Evolutionary conservation across 352 stramenopile species (phyloP).

Genomic region (Globisporangium solare): DNA sequence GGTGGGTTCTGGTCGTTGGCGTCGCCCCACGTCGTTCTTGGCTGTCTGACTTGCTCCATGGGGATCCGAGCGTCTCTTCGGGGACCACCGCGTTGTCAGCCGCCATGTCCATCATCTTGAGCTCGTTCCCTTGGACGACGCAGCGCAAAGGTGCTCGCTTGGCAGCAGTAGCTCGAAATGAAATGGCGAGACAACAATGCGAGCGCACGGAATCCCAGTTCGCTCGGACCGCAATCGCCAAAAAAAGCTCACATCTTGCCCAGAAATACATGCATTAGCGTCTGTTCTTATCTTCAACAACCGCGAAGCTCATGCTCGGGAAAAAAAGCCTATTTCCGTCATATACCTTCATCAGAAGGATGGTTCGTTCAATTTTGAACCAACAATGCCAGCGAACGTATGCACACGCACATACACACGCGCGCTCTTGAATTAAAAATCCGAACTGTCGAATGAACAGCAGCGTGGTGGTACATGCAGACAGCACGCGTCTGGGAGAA

Average conservation of each 20-base stretch:
- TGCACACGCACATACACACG: too few species aligned
- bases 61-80: conserved; percentile 8
- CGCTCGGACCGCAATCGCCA: neutral
- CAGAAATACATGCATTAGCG: neutral
- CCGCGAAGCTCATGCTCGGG: too few species aligned
- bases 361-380: too few species aligned
- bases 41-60: neutral
- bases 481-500: too few species aligned
- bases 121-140: neutral
- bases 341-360: too few species aligned
- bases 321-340: too few species aligned
- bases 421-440: too few species aligned
- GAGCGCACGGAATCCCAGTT: neutral
- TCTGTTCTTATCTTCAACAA: neutral
- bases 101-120: conserved; percentile 15
- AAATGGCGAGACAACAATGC: conserved; percentile 1
- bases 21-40: conserved; percentile 3
- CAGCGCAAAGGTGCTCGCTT: neutral
- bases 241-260: neutral
- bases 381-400: too few species aligned
- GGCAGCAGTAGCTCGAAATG: neutral
- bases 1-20: neutral
- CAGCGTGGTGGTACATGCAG: too few species aligned
- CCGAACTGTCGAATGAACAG: too few species aligned
- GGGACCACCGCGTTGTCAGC: conserved; percentile 15